Evolutionary conservation across 768 basidiomycete genomes (phyloP), one percentile per base, ranked within the genome.

Genomic region (Kondoa subrosea): DNA sequence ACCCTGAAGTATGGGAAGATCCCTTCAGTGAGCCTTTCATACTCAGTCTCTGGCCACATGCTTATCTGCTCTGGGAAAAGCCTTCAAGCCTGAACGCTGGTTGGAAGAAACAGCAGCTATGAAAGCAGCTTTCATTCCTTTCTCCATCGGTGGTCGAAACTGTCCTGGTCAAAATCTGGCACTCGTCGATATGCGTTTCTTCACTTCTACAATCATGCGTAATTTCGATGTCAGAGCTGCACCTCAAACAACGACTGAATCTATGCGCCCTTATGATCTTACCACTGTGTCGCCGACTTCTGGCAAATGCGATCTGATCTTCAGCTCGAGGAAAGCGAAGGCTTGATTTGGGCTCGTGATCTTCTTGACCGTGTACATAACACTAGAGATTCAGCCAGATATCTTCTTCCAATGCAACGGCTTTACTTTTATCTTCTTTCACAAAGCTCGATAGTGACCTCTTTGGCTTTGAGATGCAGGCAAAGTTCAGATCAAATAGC

Each of bases 71-170:
- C 30, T 16, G 29, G 2, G 30, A 3, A 27, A 32, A 31, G n/a
- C n/a, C 29, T 68, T 62, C 60, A 29, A 40, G 3, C 67, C 67
- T 4, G 67, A 68, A 30, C 63, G 67, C 30, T 68, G 34, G 30
- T 63, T 68, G 57, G 67, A 61, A 14, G 67, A 68, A 31, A 68
- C 67, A 25, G 21, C 67, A n/a, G 58, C 31, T 12, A 68, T 68
- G 67, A 32, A 63, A 33, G 62, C 60, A 34, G 67, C 67, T 8
- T 68, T 65, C 27, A 63, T 65, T 15, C 67, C 67, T 3, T 68
- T 68, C 67, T 62, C 60, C 26, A 30, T 56, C 32, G 67, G 67
- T 1, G 60, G 33, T n/a, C 58, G 67, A 3, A 68, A 40, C 29
- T 68, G 67, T 29, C 60, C 62, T 17, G 67, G 67, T 63, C 61